Percentiles rank a stretch among this genome's conserved stretches.
These are phyloP conservation scores for Yamadazyma mexicana DNA, from an alignment of 1,139 yeast species.

Conservation along the genomic window DNA sequence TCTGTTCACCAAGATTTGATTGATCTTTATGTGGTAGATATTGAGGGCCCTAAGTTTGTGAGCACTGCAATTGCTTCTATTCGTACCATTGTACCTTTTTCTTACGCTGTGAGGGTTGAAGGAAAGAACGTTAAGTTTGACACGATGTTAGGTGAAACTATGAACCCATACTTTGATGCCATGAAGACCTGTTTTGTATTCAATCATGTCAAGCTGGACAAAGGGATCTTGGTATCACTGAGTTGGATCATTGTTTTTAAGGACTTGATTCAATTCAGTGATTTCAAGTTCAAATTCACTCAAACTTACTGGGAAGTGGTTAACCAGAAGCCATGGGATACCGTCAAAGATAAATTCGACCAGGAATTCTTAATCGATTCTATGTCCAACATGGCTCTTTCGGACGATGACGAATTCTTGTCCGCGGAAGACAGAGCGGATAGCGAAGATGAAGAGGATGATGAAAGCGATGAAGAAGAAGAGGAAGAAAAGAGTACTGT, in stretches of 20 bases:
- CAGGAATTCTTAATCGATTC: constrained; percentile 28
- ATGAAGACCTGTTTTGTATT: constrained; percentile 63
- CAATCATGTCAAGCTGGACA: constrained; percentile 41
- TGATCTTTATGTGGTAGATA: constrained; percentile 2
- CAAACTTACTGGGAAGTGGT: constrained; percentile 61
- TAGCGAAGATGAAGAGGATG: constrained; percentile 14
- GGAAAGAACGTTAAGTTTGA: constrained; percentile 33
- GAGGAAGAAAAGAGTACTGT: constrained; percentile 20
- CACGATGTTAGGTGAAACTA: constrained; percentile 42
- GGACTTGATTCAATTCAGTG: constrained; percentile 35
- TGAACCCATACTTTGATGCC: constrained; percentile 67
- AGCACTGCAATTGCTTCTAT: neutral
- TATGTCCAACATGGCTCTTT: constrained; percentile 27
- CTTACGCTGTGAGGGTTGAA: constrained; percentile 50
- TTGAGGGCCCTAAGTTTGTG: neutral
- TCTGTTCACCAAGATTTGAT: neutral
- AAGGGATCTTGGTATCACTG: constrained; percentile 35
- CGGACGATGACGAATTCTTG: constrained; percentile 23
- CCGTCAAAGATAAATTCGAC: constrained; percentile 11
- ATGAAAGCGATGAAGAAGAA: constrained; percentile 18
- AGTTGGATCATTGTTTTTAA: constrained; percentile 68
- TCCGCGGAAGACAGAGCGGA: constrained; percentile 15
- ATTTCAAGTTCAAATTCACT: constrained; percentile 55
- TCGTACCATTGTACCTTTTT: constrained; percentile 40
- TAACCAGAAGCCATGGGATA: constrained; percentile 52